Base-by-base conservation (phyloP, 192 early-diverging fungal genomes). In the Mortierella hygrophila region DNA sequence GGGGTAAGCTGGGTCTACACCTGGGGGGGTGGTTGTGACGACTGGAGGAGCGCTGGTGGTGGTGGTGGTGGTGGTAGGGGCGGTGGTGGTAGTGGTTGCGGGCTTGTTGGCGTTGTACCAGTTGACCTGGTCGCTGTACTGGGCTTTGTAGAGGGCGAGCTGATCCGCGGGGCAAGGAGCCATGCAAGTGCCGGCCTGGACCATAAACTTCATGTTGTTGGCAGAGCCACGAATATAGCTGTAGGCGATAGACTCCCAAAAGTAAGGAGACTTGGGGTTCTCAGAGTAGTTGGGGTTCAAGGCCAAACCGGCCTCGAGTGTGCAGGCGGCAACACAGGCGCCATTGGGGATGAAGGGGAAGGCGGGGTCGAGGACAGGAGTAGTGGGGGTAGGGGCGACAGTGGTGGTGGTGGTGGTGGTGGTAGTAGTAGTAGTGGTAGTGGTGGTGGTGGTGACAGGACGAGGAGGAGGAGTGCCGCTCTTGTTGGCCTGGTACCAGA, bases 211-310 rank as follows among this genome's bases (percentile, higher is more conserved):
- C 0, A 44, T 23, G 68, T 46, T 80, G 60, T 68, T 80, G 23
- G 44, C 6, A 46, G 79, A 68, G 29, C 79, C 79, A 37, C 72
- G 68, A 5, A 74, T 65, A n/a, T 68, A 80, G 16, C 72, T 72
- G 65, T 80, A 80, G n/a, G 72, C 52, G 11, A 80, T 60, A 7
- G 79, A 80, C 54, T 80, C 68, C 11, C 73, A 40, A 72, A 80
- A 80, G 63, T 46, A 80, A 40, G 79, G 79, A 1, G 79, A 81
- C 79, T 81, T 81, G 72, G 79, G 79, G 9, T 81, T 73, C 63
- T 81, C 79, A 70, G 79, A 81, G 65, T 75, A 81, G 49, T 81
- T 68, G 63, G 79, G 73, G 73, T 75, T 70, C 72, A 75, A 49
- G 5, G 72, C 3, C 72, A 75, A 75, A 35, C 79, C 79, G 5